Percentiles rank a stretch among this genome's conserved stretches.
Evolutionary conservation across 805 yeast species (phyloP).

Genomic region (Candida fluviatilis): DNA sequence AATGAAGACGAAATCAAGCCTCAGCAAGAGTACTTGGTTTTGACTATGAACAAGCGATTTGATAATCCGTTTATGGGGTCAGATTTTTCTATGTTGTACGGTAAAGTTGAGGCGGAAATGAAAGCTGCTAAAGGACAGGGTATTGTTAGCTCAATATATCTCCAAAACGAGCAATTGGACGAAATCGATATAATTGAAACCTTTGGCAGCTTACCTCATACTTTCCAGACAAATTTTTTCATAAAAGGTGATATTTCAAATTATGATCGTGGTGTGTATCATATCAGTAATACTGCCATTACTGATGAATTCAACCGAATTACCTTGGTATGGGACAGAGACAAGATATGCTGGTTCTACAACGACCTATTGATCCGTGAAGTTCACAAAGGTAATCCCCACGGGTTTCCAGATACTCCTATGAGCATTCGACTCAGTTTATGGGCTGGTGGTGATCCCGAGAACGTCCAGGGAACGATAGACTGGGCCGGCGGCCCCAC

Average conservation of each 20-base stretch:
- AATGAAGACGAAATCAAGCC: not conserved
- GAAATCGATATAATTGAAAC: conserved; percentile 39
- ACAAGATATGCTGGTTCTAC: conserved; percentile 24
- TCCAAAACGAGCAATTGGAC: conserved; percentile 41
- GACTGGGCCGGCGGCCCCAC: conserved; percentile 40
- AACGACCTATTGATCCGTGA: conserved; percentile 25
- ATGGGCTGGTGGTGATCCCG: conserved; percentile 41
- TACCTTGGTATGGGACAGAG: conserved; percentile 36
- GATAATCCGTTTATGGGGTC: conserved; percentile 32
- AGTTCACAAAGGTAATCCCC: conserved; percentile 14
- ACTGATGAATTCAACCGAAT: conserved; percentile 27
- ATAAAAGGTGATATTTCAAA: conserved; percentile 35
- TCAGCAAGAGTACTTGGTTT: not conserved
- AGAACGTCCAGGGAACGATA: conserved; percentile 32
- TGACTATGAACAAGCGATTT: conserved; percentile 16
- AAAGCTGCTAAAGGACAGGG: conserved; percentile 31
- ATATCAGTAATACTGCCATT: conserved; percentile 11
- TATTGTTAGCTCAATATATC: conserved; percentile 34
- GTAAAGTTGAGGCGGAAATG: conserved; percentile 34
- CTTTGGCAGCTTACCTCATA: conserved; percentile 31
- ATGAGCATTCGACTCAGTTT: conserved; percentile 32
- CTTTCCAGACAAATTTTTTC: conserved; percentile 35
- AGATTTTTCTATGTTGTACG: conserved; percentile 29
- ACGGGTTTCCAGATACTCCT: conserved; percentile 35
- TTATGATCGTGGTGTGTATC: conserved; percentile 34